phyloP scores from a whole-genome alignment of 2,329 filamentous ascomycete genomes.

The Aureobasidium vineae region DNA sequence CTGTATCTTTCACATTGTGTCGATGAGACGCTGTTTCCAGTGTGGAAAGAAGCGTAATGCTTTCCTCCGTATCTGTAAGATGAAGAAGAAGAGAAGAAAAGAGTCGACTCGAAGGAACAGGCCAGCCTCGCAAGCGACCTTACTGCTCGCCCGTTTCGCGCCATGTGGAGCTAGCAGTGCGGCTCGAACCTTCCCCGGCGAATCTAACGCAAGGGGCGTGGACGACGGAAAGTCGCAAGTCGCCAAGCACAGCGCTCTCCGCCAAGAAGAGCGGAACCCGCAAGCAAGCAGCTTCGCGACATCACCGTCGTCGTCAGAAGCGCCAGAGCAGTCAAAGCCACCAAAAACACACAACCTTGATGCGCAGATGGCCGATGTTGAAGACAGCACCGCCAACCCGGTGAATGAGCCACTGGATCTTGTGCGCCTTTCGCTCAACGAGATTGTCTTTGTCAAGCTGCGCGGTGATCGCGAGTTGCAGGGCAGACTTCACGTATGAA shows the following conservation, averaged over 20 bases:
- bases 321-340: not conserved
- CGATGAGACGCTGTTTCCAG: not conserved
- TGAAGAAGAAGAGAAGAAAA: not conserved
- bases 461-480: slow-evolving; percentile 94
- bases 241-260: not conserved
- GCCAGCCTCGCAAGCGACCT: not conserved
- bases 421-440: slow-evolving; percentile 89
- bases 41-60: not conserved
- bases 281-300: slow-evolving; percentile 10
- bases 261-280: not conserved
- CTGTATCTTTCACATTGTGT: not conserved
- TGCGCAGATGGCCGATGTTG: slow-evolving; percentile 72
- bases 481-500: slow-evolving; percentile 78
- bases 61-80: not conserved
- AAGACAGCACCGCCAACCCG: slow-evolving; percentile 58
- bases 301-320: slow-evolving; percentile 3
- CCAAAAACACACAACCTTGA: slow-evolving; percentile 11
- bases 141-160: slow-evolving; percentile 15
- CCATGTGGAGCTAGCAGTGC: slow-evolving; percentile 24
- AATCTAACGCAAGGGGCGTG: slow-evolving; percentile 9
- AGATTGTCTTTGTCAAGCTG: slow-evolving; percentile 96
- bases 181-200: slow-evolving; percentile 22
- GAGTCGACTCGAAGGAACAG: not conserved
- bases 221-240: not conserved
- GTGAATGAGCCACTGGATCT: slow-evolving; percentile 93